Conservation (phyloP, 1,284 basidiomycete genomes). For the Microbotryum saponariae region DNA sequence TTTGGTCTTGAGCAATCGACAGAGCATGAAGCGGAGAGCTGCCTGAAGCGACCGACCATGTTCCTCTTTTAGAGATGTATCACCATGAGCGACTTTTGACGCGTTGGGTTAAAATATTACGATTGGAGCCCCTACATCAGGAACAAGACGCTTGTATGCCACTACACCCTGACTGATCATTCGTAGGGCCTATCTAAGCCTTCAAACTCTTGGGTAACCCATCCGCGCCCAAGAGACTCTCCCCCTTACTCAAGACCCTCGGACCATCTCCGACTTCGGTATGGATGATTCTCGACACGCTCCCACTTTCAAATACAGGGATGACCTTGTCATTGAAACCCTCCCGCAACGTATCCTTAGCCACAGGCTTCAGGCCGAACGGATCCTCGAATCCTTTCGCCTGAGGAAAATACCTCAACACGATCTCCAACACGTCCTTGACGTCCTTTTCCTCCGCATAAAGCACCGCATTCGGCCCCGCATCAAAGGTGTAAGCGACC, state of each 20-base stretch:
- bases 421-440: constrained; percentile 63
- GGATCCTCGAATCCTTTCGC: constrained; percentile 64
- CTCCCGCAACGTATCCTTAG: constrained; percentile 46
- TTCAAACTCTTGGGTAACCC: constrained; percentile 43
- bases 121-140: too few relatives aligned
- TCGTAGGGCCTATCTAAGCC: not conserved
- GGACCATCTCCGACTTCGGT: constrained; percentile 87
- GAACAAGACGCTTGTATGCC: not conserved
- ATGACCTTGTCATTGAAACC: constrained; percentile 75
- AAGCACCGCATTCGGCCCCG: constrained; percentile 97
- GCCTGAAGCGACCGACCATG: not conserved
- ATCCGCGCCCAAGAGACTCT: constrained; percentile 43
- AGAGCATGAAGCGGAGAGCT: constrained; percentile 11
- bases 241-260: constrained; percentile 44
- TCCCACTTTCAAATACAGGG: constrained; percentile 59
- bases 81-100: too few relatives aligned
- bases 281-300: constrained; percentile 81
- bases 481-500: constrained; percentile 96
- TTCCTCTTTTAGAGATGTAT: too few relatives aligned
- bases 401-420: constrained; percentile 78
- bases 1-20: constrained; percentile 1
- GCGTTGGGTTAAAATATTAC: too few relatives aligned
- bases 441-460: constrained; percentile 76
- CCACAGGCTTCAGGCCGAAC: constrained; percentile 52
- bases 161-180: not conserved